These are phyloP conservation scores for Drosera capensis DNA, from an alignment of 148 eudicot species.

Conservation along the genomic window DNA sequence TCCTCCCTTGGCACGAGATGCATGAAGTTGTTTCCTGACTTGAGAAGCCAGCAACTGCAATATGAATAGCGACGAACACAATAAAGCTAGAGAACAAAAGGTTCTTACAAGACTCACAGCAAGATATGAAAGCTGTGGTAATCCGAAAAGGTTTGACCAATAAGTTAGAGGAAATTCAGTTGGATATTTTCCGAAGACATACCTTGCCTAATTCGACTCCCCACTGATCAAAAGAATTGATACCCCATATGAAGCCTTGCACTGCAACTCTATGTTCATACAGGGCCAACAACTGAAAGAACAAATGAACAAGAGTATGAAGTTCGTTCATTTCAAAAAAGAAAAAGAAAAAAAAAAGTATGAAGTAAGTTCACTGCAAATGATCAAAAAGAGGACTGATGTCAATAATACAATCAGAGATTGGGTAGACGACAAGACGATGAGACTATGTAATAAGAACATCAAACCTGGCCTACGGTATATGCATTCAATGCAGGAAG, in stretches of 20 bases:
- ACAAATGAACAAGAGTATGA: neutral
- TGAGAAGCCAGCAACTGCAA: slow-evolving; percentile 84
- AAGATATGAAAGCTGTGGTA: neutral
- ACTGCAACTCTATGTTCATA: slow-evolving; percentile 97
- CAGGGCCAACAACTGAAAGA: slow-evolving; percentile 64
- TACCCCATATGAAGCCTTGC: slow-evolving; percentile 90
- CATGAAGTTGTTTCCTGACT: slow-evolving; percentile 92
- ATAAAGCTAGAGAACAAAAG: neutral
- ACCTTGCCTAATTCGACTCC: slow-evolving; percentile 99
- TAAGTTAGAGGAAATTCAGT: neutral
- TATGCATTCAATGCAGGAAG: slow-evolving; percentile 86
- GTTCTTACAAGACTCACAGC: neutral
- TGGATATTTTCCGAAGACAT: slow-evolving; percentile 1
- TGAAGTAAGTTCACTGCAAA: neutral
- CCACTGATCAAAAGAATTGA: slow-evolving; percentile 99
- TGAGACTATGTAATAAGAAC: neutral
- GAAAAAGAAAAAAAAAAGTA: neutral
- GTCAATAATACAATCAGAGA: neutral
- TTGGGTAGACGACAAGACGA: too few relatives aligned
- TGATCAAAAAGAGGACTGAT: neutral
- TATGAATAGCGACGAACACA: neutral
- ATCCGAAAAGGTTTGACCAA: neutral
- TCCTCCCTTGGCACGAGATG: slow-evolving; percentile 68
- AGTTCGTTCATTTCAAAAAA: neutral
- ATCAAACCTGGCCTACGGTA: slow-evolving; percentile 79